These are phyloP conservation scores for Triticum monococcum DNA, from an alignment of 176 grass and related monocot species.

Conservation along the genomic window DNA sequence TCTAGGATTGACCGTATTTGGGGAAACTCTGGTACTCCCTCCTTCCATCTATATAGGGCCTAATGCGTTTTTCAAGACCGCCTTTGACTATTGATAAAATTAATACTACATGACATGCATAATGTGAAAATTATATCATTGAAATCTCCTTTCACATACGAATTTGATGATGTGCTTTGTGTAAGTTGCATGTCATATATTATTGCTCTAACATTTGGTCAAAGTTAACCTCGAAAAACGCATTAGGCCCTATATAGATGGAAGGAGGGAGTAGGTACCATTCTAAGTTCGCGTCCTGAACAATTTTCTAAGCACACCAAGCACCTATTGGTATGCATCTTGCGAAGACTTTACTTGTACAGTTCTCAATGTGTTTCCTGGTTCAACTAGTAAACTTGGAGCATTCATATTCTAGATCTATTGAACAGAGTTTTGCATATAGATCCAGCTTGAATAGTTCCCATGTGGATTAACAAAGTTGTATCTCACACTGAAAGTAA, in stretches of 20 bases:
- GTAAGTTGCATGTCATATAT: too few relatives aligned
- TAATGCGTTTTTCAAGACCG: too few relatives aligned
- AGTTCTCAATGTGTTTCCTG: not conserved
- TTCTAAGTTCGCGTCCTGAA: not conserved
- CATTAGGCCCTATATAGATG: too few relatives aligned
- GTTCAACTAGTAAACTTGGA: not conserved
- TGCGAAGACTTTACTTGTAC: not conserved
- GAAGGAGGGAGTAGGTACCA: too few relatives aligned
- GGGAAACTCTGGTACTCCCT: not conserved
- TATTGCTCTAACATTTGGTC: too few relatives aligned
- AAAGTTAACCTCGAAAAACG: too few relatives aligned
- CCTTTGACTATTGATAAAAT: too few relatives aligned
- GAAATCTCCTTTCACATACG: too few relatives aligned
- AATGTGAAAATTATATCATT: too few relatives aligned
- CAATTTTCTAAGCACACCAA: not conserved
- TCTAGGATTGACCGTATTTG: not conserved
- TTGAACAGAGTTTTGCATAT: not conserved
- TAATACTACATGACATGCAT: too few relatives aligned
- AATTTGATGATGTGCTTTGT: too few relatives aligned
- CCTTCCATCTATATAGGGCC: too few relatives aligned
- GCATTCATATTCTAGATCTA: not conserved
- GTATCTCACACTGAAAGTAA: not conserved
- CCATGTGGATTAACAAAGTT: not conserved
- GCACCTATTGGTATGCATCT: not conserved
- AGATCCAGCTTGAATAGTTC: slow-evolving; percentile 19